Base-by-base conservation (phyloP, 1,284 basidiomycete genomes). In the Anthracocystis setariae region DNA sequence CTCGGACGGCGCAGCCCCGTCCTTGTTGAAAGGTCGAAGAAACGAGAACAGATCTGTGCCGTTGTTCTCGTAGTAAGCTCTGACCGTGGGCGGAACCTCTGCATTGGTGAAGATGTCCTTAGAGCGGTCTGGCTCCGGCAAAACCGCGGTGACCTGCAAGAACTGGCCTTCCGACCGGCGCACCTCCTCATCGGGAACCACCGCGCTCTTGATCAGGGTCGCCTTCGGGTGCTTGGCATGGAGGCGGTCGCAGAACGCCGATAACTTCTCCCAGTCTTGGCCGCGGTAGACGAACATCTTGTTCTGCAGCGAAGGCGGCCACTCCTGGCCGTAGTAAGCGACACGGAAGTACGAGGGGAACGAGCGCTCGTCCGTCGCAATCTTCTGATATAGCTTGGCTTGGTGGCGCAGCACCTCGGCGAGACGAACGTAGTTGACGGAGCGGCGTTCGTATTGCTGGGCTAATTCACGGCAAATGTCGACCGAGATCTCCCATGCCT, bases 401-500 rank as follows among this genome's bases (percentile, higher is more conserved):
- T 82, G 80, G 37, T 79, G 74, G 24, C 56, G 54, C 20, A 82
- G 53, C 44, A 82, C 76, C 37, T 82, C 79, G 17, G 79, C 69
- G 7, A 83, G 64, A n/a, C 77, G 71, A 10, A 55, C 47, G 46
- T 96, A 94, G 64, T 80, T 76, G 37, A 78, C 73, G 12, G 77
- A 76, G 15, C 70, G 51, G 45, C 63, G 76, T 49, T 79, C 78
- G 57, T 80, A 80, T 61, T 80, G 76, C 29, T 73, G 73, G 13
- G 74, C 77, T 2, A 80, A 63, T 53, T 95, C 94, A 84, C 92
- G 92, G 85, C 93, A 96, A 54, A 98, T 91, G 64, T 93, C 91
- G 50, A 96, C 89, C 2, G 93, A 94, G 54, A 89, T 91, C 84
- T 98, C 95, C 89, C 93, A 98, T 4, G 95, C 94, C 79, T 95